Base-by-base conservation (phyloP, 768 basidiomycete species). In the Boletus insuetus region DNA sequence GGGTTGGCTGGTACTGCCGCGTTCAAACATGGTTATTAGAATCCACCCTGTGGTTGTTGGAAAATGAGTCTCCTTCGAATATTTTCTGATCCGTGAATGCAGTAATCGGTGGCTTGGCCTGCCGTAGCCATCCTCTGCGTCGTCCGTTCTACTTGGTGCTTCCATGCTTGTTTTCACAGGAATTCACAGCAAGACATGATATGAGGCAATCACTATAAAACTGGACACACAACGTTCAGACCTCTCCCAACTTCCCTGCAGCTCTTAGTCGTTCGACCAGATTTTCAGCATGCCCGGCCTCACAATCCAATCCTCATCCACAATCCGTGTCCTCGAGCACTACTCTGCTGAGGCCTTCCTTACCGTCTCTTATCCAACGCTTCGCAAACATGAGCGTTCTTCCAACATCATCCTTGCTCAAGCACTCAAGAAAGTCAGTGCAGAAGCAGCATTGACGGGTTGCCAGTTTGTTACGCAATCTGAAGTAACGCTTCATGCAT, bases 351-450 rank as follows among this genome's bases (percentile, higher is more conserved):
- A 63, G 43, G 69, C 75, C 41, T 79, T 80, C 55, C 72, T 82
- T 29, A 58, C 71, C 4, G 67, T 67, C 29, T 65, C 77, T 14
- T 75, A 76, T 54, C 74, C 75, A 20, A 73, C 74, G 8, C 73
- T 82, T 43, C 69, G 67, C 35, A 66, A 63, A 29, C 69, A 81
- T 44, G 81, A 83, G 60, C 72, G 70, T 24, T 78, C 79, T 2
- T 71, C 80, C 20, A 83, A 83, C 54, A 77, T 82, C 47, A 75
- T 84, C 46, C 66, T 82, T 3, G 80, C 78, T 1, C 78, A 79
- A 47, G 81, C 83, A 1, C 71, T 78, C 47, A 77, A 77, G 58
- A 68, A 72, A 44, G 61, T 77, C 51, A 68, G 65, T 32, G 66
- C 68, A 24, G 77, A 79, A 51, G 69, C 63, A 11, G 74, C 69